Evolutionary conservation across 2,329 filamentous ascomycete species (phyloP).

Genomic region (Sarocladiaceae sp.): DNA sequence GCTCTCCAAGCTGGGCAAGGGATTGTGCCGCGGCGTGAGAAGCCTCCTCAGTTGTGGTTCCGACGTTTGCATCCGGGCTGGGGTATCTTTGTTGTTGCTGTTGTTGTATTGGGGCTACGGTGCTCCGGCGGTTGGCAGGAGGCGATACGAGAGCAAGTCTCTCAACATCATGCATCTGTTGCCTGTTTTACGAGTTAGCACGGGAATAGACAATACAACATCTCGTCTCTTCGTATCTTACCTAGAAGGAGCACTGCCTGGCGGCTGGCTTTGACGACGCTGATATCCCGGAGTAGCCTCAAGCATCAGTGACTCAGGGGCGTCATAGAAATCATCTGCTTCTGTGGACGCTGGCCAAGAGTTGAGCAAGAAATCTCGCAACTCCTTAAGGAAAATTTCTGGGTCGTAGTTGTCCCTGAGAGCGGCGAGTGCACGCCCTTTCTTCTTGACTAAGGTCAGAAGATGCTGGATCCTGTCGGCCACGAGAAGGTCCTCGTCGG

Average conservation of each 20-base stretch:
- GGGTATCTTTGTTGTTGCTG: slow-evolving; percentile 1
- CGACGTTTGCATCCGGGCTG: neutral
- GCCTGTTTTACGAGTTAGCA: neutral
- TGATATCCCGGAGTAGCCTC: neutral
- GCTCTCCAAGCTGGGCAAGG: neutral
- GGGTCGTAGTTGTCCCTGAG: slow-evolving; percentile 17
- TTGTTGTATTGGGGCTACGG: neutral
- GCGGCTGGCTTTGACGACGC: neutral
- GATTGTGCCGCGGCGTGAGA: neutral
- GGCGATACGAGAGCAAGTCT: neutral
- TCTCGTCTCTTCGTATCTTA: too few relatives aligned
- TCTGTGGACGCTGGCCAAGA: neutral
- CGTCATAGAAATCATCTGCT: slow-evolving; percentile 1
- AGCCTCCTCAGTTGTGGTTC: neutral
- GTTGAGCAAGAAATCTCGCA: slow-evolving; percentile 16
- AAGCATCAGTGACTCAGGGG: neutral
- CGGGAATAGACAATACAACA: too few relatives aligned
- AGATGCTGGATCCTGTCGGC: slow-evolving; percentile 17
- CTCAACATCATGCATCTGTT: neutral
- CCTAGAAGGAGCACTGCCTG: neutral
- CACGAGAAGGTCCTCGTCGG: slow-evolving; percentile 13
- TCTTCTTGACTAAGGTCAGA: neutral
- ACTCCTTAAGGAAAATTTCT: slow-evolving; percentile 14
- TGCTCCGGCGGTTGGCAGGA: neutral
- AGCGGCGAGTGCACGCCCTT: slow-evolving; percentile 10